Percentiles rank a stretch among this genome's conserved stretches.
phyloP scores from a whole-genome alignment of 2,329 filamentous ascomycete species.

The Dryadomyces sulphureus region DNA sequence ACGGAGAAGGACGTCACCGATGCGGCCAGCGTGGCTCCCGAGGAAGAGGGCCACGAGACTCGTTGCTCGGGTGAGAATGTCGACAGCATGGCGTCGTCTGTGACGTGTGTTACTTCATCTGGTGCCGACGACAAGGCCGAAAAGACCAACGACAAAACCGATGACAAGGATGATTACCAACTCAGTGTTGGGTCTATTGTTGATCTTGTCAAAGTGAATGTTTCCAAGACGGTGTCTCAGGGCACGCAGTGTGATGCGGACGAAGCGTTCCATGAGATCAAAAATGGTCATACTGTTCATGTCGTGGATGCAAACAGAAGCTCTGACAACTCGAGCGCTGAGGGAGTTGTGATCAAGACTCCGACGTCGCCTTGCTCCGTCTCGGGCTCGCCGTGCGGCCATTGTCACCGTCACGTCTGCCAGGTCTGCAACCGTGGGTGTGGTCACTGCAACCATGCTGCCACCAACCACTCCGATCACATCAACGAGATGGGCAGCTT shows the following conservation, averaged over 20 bases:
- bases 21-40: not conserved
- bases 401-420: not conserved
- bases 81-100: not conserved
- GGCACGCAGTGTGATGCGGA: not conserved
- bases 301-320: not conserved
- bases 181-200: constrained; percentile 9
- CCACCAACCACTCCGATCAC: not conserved
- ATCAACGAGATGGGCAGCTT: constrained; percentile 4
- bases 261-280: not conserved
- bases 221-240: not conserved
- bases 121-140: not conserved
- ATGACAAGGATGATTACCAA: constrained; percentile 1
- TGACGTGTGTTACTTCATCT: not conserved
- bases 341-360: not conserved
- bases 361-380: not conserved
- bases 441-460: not conserved
- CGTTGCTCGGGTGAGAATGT: too few relatives aligned
- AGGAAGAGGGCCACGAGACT: not conserved
- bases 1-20: not conserved
- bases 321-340: not conserved
- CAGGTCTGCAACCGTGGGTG: not conserved
- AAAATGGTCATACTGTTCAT: not conserved
- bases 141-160: not conserved
- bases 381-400: not conserved
- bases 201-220: constrained; percentile 1